Percentiles rank a stretch among this genome's conserved stretches.
Conservation (phyloP, 441 rosid genomes). For the Jatropha podagrica region DNA sequence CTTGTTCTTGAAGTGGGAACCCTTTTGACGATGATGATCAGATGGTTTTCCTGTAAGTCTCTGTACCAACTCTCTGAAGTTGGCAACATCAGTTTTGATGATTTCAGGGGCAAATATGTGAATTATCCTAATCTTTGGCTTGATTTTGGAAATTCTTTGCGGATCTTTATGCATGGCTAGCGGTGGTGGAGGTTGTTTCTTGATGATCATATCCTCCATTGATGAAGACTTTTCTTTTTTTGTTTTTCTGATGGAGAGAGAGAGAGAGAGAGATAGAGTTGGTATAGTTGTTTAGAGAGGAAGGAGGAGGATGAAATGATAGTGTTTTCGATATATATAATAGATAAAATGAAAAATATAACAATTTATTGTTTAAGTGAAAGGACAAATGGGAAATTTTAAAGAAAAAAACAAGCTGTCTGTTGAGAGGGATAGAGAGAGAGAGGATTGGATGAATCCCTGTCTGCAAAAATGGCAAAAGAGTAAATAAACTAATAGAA, state of each 20-base stretch:
- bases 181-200: conserved; percentile 34
- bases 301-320: not conserved
- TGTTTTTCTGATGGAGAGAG: conserved; percentile 9
- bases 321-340: conserved; percentile 15
- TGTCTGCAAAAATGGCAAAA: conserved; percentile 22
- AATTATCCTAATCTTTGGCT: conserved; percentile 86
- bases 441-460: conserved; percentile 9
- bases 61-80: conserved; percentile 86
- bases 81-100: conserved; percentile 87
- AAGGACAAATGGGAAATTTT: conserved; percentile 14
- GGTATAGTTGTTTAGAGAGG: conserved; percentile 36
- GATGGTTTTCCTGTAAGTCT: conserved; percentile 84
- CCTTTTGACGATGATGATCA: conserved; percentile 21
- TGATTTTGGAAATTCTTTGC: conserved; percentile 53
- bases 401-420: conserved; percentile 35
- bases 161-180: conserved; percentile 52
- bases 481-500: conserved; percentile 24
- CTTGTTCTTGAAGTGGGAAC: conserved; percentile 26
- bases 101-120: conserved; percentile 96
- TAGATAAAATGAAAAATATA: not conserved
- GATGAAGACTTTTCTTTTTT: not conserved
- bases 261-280: conserved; percentile 27
- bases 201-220: conserved; percentile 33
- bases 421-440: conserved; percentile 17
- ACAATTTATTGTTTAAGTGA: not conserved